These are phyloP conservation scores for Kockovaella imperatae DNA, from an alignment of 768 basidiomycete genomes.

Conservation along the genomic window DNA sequence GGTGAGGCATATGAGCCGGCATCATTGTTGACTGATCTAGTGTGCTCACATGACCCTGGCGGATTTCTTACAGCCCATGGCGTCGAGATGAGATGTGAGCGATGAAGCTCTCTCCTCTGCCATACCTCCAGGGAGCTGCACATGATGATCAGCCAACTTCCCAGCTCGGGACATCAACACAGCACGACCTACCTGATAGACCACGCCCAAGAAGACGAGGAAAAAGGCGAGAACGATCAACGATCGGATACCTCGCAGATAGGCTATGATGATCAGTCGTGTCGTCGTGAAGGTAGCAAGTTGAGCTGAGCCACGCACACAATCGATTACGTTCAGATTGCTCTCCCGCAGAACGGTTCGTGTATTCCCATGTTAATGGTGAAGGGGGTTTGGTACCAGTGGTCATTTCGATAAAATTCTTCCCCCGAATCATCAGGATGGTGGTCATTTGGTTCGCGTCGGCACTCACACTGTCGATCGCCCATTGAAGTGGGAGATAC, in stretches of 20 bases:
- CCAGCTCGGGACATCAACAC: background rate
- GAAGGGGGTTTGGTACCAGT: conserved; percentile 54
- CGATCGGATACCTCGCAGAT: conserved; percentile 56
- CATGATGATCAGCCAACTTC: background rate
- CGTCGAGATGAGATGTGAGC: conserved; percentile 66
- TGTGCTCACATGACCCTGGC: conserved; percentile 56
- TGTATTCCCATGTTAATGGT: conserved; percentile 67
- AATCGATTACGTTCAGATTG: conserved; percentile 54
- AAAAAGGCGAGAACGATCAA: conserved; percentile 65
- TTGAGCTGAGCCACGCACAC: conserved; percentile 46
- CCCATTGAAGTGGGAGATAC: conserved; percentile 67
- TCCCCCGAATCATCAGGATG: background rate
- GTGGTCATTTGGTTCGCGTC: background rate
- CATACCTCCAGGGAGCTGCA: conserved; percentile 54
- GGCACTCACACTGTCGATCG: conserved; percentile 58
- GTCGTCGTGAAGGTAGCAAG: too few species aligned
- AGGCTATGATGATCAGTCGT: conserved; percentile 48
- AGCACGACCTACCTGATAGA: conserved; percentile 55
- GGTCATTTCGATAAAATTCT: conserved; percentile 66
- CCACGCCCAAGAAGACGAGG: conserved; percentile 62
- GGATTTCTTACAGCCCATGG: conserved; percentile 67
- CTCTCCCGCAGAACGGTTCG: conserved; percentile 59
- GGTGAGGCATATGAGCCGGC: background rate
- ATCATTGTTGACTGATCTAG: background rate
- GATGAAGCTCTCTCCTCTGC: conserved; percentile 58